A percentile compares a stretch with the other conserved stretches of the same genome.
phyloP scores from a whole-genome alignment of 108 stramenopile species.

The Chaetoceros muelleri region DNA sequence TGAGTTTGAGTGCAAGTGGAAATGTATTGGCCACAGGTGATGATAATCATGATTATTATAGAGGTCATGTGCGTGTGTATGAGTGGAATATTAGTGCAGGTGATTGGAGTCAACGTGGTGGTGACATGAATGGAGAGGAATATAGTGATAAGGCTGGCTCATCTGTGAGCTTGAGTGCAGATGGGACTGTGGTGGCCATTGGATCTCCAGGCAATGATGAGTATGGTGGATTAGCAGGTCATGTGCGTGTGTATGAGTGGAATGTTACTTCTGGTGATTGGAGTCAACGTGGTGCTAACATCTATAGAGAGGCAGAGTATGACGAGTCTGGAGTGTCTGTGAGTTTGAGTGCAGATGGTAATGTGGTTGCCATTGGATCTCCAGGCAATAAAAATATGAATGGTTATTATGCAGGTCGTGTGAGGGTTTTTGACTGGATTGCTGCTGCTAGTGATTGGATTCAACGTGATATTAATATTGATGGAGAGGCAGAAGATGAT shows the following conservation, averaged over 20 bases:
- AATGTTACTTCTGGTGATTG: background rate
- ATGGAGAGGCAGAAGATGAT: slow-evolving; percentile 10
- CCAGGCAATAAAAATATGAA: slow-evolving; percentile 1
- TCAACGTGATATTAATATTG: slow-evolving; percentile 13
- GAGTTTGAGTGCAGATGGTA: slow-evolving; percentile 26
- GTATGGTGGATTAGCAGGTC: slow-evolving; percentile 12
- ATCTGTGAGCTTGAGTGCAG: slow-evolving; percentile 2
- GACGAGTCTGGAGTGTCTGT: slow-evolving; percentile 25
- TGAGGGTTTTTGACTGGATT: background rate
- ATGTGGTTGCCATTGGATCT: slow-evolving; percentile 25
- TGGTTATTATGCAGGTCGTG: background rate
- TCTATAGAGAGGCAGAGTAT: background rate
- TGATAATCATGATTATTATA: too few species aligned
- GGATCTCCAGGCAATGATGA: slow-evolving; percentile 15
- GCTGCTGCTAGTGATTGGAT: slow-evolving; percentile 11
- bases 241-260: slow-evolving; percentile 11
- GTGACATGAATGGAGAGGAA: background rate
- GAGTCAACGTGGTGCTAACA: background rate
- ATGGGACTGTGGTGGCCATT: slow-evolving; percentile 19
- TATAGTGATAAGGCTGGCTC: background rate
- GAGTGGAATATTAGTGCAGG: too few species aligned
- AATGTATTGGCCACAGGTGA: too few species aligned
- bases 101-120: background rate
- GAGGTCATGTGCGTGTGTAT: too few species aligned
- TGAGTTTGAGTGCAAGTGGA: too few species aligned